phyloP scores from a whole-genome alignment of 177 flowering plant genomes.

The Telopea speciosissima region DNA sequence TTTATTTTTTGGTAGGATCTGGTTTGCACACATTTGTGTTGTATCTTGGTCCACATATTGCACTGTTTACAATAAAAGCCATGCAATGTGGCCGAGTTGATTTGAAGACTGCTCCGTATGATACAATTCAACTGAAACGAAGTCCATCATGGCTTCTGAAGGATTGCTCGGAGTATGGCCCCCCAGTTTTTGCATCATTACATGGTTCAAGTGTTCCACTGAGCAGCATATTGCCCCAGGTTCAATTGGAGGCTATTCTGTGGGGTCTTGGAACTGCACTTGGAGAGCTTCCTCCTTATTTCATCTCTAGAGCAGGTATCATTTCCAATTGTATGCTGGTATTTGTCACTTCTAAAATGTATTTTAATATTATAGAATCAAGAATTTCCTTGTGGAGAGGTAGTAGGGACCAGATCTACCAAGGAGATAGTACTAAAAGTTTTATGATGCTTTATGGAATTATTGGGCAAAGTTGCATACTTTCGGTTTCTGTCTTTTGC shows the following conservation, averaged over 20 bases:
- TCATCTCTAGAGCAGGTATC: conserved; percentile 95
- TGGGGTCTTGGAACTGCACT: conserved; percentile 99
- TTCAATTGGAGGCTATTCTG: conserved; percentile 83
- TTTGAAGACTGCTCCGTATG: conserved; percentile 86
- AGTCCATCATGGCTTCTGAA: conserved; percentile 95
- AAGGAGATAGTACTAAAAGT: background rate
- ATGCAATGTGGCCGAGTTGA: conserved; percentile 95
- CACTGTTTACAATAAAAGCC: conserved; percentile 87
- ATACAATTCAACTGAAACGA: conserved; percentile 82
- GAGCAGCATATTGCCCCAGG: conserved; percentile 80
- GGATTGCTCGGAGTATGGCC: conserved; percentile 80
- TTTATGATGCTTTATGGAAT: too few species aligned
- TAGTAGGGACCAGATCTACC: too few species aligned
- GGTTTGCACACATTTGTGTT: conserved; percentile 98
- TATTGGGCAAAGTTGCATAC: too few species aligned
- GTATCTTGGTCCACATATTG: conserved; percentile 95
- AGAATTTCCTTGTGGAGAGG: background rate
- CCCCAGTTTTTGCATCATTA: conserved; percentile 48
- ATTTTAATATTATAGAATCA: background rate
- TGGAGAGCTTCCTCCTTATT: conserved; percentile 99
- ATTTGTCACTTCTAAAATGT: background rate
- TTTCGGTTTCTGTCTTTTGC: too few species aligned
- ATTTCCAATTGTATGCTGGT: conserved; percentile 1
- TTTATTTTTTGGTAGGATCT: conserved; percentile 51
- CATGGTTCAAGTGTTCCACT: conserved; percentile 64